Evolutionary conservation across 2,329 filamentous ascomycete species (phyloP), one percentile per base, ranked within the genome.

Genomic region (Epichloe scottii): DNA sequence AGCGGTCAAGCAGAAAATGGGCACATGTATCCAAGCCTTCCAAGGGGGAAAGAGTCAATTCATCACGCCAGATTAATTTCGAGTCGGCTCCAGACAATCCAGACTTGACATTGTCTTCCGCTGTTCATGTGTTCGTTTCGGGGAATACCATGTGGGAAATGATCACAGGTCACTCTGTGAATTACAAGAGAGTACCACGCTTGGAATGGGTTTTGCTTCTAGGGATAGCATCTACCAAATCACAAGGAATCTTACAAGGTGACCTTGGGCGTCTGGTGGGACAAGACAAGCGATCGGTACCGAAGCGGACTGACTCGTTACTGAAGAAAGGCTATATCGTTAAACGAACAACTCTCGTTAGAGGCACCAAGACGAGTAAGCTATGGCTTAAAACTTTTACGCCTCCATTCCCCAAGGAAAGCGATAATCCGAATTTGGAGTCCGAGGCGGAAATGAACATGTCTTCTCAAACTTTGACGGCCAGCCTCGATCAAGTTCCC

Each of bases 211-310:
- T 74, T 55, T 70, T 77, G 2, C 68, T 82, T 8, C 66, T 79
- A 17, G 77, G 76, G 17, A 80, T 82, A 50, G 79, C 78, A 19
- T 76, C 75, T 0, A 71, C 70, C 14, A 75, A 71, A 48, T 66
- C 70, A 7, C 65, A 73, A 5, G 80, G 80, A 4, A 81, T 83
- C 42, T 64, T 82, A 14, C 80, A 84, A 62, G 77, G 76, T 40
- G 78, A 82, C 52, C 68, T 83, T 23, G 75, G 76, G 15, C 72
- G 73, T 19, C 65, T 80, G 1, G 77, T 78, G 12, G 71, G 74
- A 21, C 80, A 83, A 60, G 80, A 83, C 62, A 83, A 83, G 59
- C 74, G 79, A 48, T 82, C 79, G 1, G 72, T 83, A 1, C 79
- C 80, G 3, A 79, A 77, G 52, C 70, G 80, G 35, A 84, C 80